phyloP scores from a whole-genome alignment of 2,329 filamentous ascomycete genomes.

The Trichophyton schoenleinii region DNA sequence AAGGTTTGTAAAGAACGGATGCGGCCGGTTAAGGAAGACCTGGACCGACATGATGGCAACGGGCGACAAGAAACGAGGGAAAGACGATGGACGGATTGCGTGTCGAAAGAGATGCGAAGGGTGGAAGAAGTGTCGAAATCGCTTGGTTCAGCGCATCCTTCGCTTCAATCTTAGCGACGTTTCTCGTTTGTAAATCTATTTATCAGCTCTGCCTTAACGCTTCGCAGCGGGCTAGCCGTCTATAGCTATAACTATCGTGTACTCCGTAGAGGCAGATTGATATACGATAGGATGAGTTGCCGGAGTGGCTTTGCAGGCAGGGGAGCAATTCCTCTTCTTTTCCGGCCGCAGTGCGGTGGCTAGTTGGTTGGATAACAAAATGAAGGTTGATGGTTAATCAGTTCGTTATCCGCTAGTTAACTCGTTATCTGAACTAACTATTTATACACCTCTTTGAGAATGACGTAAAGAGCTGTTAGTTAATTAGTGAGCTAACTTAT shows the following conservation, averaged over 20 bases:
- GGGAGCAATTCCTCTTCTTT: not conserved
- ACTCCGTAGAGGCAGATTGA: not conserved
- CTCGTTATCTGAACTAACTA: too few species aligned
- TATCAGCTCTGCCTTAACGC: not conserved
- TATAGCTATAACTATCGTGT: not conserved
- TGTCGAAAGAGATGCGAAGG: not conserved
- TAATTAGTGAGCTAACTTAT: too few species aligned
- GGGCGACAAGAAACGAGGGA: not conserved
- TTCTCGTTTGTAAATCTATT: not conserved
- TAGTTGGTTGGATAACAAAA: not conserved
- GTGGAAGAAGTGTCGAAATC: not conserved
- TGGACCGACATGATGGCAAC: constrained; percentile 30
- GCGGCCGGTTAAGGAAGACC: constrained; percentile 33
- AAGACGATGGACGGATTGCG: not conserved
- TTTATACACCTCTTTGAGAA: not conserved
- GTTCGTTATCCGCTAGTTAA: too few species aligned
- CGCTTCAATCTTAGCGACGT: not conserved
- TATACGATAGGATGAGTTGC: not conserved
- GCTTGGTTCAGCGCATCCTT: not conserved
- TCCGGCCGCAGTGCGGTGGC: not conserved
- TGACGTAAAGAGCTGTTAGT: not conserved
- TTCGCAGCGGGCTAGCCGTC: not conserved
- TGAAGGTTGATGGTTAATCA: not conserved
- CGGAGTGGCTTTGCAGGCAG: not conserved
- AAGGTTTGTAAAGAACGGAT: constrained; percentile 37